phyloP scores from a whole-genome alignment of 1,284 basidiomycete species.

The Coniferiporia sulphurascens region DNA sequence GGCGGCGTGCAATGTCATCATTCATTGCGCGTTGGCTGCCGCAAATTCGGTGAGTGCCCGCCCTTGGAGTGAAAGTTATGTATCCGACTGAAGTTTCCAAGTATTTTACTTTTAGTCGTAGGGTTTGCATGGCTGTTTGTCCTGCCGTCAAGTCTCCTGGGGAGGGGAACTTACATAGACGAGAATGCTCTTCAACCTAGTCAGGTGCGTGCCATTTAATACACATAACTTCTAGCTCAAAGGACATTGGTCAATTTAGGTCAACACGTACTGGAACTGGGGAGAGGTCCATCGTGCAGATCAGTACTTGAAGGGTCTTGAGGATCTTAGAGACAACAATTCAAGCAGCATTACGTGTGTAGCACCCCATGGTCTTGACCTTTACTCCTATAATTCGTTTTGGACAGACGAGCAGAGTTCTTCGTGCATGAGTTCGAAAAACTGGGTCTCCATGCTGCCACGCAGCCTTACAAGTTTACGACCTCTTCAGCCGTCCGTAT shows the following conservation, averaged over 20 bases:
- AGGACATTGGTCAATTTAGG: slow-evolving; percentile 46
- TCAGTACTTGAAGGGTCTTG: slow-evolving; percentile 64
- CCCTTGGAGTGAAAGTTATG: not conserved
- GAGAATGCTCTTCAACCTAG: slow-evolving; percentile 92
- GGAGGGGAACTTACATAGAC: slow-evolving; percentile 75
- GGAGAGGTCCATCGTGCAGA: slow-evolving; percentile 83
- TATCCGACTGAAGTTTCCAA: slow-evolving; percentile 24
- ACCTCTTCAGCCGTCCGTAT: slow-evolving; percentile 39
- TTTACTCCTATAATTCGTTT: slow-evolving; percentile 14
- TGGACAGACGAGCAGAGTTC: slow-evolving; percentile 54
- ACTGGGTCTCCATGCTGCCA: slow-evolving; percentile 64
- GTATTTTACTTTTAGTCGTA: slow-evolving; percentile 49
- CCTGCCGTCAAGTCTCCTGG: slow-evolving; percentile 63
- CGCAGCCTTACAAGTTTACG: slow-evolving; percentile 61
- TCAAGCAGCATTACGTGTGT: slow-evolving; percentile 67
- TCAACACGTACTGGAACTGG: slow-evolving; percentile 87
- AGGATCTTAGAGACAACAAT: slow-evolving; percentile 58
- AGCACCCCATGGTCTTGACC: slow-evolving; percentile 10
- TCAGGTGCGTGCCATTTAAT: slow-evolving; percentile 48
- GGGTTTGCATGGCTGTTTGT: slow-evolving; percentile 75
- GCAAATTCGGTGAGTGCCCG: slow-evolving; percentile 10
- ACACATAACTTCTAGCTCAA: not conserved
- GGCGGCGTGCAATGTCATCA: slow-evolving; percentile 5
- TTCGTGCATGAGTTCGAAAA: slow-evolving; percentile 58
- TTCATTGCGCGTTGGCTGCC: slow-evolving; percentile 11